Percentiles rank a stretch among this genome's conserved stretches.
Evolutionary conservation across 345 rosid species (phyloP).

Genomic region (Camelina sativa): DNA sequence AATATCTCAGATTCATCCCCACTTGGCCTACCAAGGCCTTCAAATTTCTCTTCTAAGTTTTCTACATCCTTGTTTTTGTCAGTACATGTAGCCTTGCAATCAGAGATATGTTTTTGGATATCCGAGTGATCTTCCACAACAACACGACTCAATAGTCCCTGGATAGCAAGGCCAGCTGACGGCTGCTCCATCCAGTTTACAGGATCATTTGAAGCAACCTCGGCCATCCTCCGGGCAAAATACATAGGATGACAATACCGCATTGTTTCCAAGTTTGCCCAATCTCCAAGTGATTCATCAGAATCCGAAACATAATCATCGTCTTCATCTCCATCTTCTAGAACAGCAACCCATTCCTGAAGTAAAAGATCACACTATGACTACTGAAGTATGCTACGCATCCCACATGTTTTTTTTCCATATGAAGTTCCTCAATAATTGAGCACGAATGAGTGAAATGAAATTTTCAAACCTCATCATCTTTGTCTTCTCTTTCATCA

Average conservation of each 20-base stretch:
- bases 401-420: not conserved
- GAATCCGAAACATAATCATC: slow-evolving; percentile 62
- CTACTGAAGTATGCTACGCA: not conserved
- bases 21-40: slow-evolving; percentile 43
- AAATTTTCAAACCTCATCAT: slow-evolving; percentile 54
- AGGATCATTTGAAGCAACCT: slow-evolving; percentile 74
- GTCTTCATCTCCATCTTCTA: slow-evolving; percentile 64
- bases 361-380: slow-evolving; percentile 32
- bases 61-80: slow-evolving; percentile 45
- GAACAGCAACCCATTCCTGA: slow-evolving; percentile 77
- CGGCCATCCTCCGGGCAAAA: slow-evolving; percentile 76
- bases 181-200: slow-evolving; percentile 84
- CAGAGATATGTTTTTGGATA: slow-evolving; percentile 61
- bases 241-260: slow-evolving; percentile 87
- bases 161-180: slow-evolving; percentile 81
- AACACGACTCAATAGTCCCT: slow-evolving; percentile 79
- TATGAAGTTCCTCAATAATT: not conserved
- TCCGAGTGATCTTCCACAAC: slow-evolving; percentile 67
- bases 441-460: slow-evolving; percentile 6
- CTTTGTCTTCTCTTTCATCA: slow-evolving; percentile 51
- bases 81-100: slow-evolving; percentile 35
- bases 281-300: slow-evolving; percentile 75
- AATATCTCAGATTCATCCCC: slow-evolving; percentile 49
- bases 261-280: slow-evolving; percentile 94
- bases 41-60: slow-evolving; percentile 46